Conservation (phyloP, 2,329 filamentous ascomycete species). For the Macrophomina tecta region DNA sequence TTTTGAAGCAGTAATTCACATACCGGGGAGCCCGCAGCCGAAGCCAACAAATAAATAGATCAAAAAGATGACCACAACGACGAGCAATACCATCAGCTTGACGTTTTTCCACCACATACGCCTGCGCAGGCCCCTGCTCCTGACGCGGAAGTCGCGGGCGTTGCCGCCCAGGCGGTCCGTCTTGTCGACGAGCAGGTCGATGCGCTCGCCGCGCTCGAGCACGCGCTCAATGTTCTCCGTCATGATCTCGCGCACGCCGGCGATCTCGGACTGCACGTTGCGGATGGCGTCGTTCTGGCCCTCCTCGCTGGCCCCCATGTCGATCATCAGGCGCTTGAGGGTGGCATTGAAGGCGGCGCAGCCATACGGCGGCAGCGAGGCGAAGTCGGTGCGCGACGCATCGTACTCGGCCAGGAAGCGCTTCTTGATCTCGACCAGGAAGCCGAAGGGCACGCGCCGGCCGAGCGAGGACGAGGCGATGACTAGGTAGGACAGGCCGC, state of each 20-base stretch:
- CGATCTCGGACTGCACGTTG: slow-evolving; percentile 87
- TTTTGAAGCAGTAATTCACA: slow-evolving; percentile 31
- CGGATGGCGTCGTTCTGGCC: slow-evolving; percentile 81
- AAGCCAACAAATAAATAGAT: slow-evolving; percentile 75
- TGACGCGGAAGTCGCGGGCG: slow-evolving; percentile 86
- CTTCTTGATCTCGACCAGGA: slow-evolving; percentile 86
- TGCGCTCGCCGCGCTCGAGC: slow-evolving; percentile 84
- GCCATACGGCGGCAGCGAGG: slow-evolving; percentile 83
- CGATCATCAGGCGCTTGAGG: slow-evolving; percentile 78
- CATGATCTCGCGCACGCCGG: slow-evolving; percentile 92
- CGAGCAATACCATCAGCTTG: slow-evolving; percentile 84
- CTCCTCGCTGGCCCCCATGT: slow-evolving; percentile 79
- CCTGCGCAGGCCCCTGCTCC: slow-evolving; percentile 83
- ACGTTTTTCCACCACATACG: slow-evolving; percentile 99
- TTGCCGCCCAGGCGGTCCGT: slow-evolving; percentile 89
- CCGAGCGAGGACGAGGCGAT: slow-evolving; percentile 82
- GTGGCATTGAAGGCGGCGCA: slow-evolving; percentile 84
- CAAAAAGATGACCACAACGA: slow-evolving; percentile 74
- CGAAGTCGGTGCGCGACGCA: slow-evolving; percentile 72
- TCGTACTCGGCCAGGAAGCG: slow-evolving; percentile 79
- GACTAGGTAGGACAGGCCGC: slow-evolving; percentile 89
- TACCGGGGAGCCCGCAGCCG: slow-evolving; percentile 71
- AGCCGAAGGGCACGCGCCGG: slow-evolving; percentile 90
- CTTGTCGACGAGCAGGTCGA: slow-evolving; percentile 94
- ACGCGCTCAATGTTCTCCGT: slow-evolving; percentile 92